phyloP scores from a whole-genome alignment of 139 green algal species.

The Tetraselmis striata region DNA sequence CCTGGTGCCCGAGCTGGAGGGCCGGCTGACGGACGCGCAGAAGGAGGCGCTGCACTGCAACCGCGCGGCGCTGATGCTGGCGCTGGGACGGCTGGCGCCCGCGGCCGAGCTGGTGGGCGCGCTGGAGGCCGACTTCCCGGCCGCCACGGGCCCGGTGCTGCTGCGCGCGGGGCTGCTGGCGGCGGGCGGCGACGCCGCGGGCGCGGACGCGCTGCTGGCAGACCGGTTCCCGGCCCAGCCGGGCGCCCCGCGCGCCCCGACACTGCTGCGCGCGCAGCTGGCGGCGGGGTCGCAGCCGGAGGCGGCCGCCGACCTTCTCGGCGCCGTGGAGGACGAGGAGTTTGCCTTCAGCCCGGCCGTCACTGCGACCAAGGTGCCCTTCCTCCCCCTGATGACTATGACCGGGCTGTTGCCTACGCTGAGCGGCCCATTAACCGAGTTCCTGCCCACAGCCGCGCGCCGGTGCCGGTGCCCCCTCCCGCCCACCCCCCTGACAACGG shows the following conservation, averaged over 20 bases:
- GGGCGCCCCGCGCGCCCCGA: conserved; percentile 10
- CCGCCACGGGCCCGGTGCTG: conserved; percentile 22
- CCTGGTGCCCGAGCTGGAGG: conserved; percentile 39
- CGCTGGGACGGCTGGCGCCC: conserved; percentile 44
- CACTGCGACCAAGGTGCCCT: not conserved
- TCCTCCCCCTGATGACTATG: no score
- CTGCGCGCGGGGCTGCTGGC: conserved; percentile 57
- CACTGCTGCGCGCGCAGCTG: conserved; percentile 59
- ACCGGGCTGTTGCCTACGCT: no score
- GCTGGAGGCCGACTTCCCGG: conserved; percentile 24
- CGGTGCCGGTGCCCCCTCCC: no score
- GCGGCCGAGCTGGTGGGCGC: conserved; percentile 38
- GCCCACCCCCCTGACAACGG: no score
- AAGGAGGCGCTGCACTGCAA: conserved; percentile 61
- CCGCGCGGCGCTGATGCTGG: conserved; percentile 55
- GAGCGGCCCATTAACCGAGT: no score
- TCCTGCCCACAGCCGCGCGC: no score
- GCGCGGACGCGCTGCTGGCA: conserved; percentile 52
- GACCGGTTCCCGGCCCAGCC: conserved; percentile 5
- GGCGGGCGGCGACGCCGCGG: conserved; percentile 33
- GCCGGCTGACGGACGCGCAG: conserved; percentile 57
- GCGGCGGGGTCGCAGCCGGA: conserved; percentile 18
- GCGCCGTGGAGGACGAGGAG: not conserved
- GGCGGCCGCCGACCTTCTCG: not conserved
- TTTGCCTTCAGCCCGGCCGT: not conserved